Conservation (phyloP, 805 yeast genomes). For the Metschnikowia rubicola region DNA sequence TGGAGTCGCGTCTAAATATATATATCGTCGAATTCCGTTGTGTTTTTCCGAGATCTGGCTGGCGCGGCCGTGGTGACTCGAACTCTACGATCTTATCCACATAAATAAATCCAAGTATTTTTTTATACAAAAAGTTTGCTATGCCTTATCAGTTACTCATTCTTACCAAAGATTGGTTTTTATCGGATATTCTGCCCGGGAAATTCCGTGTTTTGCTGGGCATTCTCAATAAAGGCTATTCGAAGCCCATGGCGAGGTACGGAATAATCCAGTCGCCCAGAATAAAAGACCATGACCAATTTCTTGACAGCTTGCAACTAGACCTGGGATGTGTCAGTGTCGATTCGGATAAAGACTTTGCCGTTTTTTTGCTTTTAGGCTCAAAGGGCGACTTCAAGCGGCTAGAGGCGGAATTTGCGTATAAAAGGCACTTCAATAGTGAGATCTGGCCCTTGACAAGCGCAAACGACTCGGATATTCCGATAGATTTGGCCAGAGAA, state of each 20-base stretch:
- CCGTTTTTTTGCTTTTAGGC: constrained; percentile 27
- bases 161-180: constrained; percentile 24
- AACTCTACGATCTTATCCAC: no score
- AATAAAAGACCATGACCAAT: constrained; percentile 25
- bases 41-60: no score
- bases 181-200: constrained; percentile 1
- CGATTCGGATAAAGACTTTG: constrained; percentile 9
- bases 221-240: constrained; percentile 50
- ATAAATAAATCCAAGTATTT: no score
- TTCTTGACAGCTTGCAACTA: constrained; percentile 27
- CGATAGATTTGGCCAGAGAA: constrained; percentile 17
- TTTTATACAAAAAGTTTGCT: no score
- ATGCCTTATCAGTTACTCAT: constrained; percentile 25
- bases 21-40: no score
- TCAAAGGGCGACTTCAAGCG: constrained; percentile 22
- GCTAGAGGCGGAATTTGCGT: constrained; percentile 21
- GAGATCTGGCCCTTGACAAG: constrained; percentile 20
- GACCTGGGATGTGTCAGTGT: background rate
- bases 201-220: constrained; percentile 17
- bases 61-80: no score
- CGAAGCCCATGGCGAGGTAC: constrained; percentile 44
- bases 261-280: constrained; percentile 41
- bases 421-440: constrained; percentile 23
- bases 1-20: no score
- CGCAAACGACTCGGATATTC: constrained; percentile 26